A percentile compares a stretch with the other conserved stretches of the same genome.
Evolutionary conservation across 2,329 filamentous ascomycete genomes (phyloP).

Genomic region (Metarhizium guizhouense): DNA sequence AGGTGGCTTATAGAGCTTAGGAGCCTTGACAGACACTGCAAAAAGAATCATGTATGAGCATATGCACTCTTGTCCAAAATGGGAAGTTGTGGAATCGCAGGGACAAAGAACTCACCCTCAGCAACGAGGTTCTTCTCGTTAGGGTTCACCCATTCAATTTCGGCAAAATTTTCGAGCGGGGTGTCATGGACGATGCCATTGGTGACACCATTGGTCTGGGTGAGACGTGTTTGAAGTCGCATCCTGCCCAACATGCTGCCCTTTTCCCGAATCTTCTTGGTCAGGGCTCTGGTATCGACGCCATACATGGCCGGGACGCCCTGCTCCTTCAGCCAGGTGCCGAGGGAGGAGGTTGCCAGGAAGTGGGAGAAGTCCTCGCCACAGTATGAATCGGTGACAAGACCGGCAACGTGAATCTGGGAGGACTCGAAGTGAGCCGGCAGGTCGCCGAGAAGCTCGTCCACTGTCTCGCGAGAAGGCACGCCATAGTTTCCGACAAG

Average conservation of each 20-base stretch:
- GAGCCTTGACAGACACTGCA: slow-evolving; percentile 78
- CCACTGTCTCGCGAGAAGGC: slow-evolving; percentile 74
- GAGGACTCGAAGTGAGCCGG: slow-evolving; percentile 89
- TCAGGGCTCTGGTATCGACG: slow-evolving; percentile 86
- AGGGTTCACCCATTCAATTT: slow-evolving; percentile 82
- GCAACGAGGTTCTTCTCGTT: slow-evolving; percentile 89
- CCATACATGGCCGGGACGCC: slow-evolving; percentile 89
- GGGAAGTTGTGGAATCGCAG: slow-evolving; percentile 7
- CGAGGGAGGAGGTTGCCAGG: slow-evolving; percentile 81
- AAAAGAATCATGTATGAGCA: slow-evolving; percentile 23
- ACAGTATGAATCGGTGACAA: slow-evolving; percentile 84
- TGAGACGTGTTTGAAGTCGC: slow-evolving; percentile 52
- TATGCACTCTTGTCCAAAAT: slow-evolving; percentile 15
- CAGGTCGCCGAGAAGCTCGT: slow-evolving; percentile 75
- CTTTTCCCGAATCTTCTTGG: slow-evolving; percentile 86
- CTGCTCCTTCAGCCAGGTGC: slow-evolving; percentile 94
- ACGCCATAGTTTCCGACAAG: slow-evolving; percentile 97
- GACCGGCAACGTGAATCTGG: slow-evolving; percentile 86
- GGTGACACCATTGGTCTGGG: slow-evolving; percentile 33
- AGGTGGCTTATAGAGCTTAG: slow-evolving; percentile 76
- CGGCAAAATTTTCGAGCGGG: slow-evolving; percentile 53
- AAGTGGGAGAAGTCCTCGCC: slow-evolving; percentile 95
- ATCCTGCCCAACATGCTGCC: slow-evolving; percentile 95
- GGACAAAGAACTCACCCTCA: slow-evolving; percentile 61
- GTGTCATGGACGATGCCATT: slow-evolving; percentile 20